Evolutionary conservation across 2,329 filamentous ascomycete species (phyloP).

Genomic region (Triangularia verruculosa): DNA sequence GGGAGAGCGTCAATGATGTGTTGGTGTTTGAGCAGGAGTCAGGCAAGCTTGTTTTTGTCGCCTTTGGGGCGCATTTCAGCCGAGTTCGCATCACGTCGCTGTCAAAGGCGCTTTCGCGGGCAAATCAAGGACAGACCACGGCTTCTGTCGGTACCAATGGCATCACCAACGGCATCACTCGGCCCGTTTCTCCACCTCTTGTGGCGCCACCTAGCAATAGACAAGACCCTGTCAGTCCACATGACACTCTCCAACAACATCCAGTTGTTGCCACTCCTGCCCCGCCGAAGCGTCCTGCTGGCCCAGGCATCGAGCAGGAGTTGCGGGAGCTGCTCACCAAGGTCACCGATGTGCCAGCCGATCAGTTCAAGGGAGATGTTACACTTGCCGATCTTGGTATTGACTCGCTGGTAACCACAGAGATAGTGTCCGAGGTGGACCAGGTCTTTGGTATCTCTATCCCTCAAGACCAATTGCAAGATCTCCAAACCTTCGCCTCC

Average conservation of each 20-base stretch:
- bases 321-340: constrained; percentile 27
- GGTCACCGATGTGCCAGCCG: constrained; percentile 36
- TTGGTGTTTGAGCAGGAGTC: not conserved
- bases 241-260: not conserved
- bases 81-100: not conserved
- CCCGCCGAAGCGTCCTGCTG: not conserved
- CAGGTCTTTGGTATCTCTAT: constrained; percentile 30
- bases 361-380: constrained; percentile 37
- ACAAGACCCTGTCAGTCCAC: not conserved
- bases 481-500: not conserved
- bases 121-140: not conserved
- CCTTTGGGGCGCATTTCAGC: not conserved
- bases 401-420: constrained; percentile 50
- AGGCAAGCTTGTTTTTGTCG: not conserved
- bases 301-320: constrained; percentile 5
- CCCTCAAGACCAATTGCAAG: constrained; percentile 22
- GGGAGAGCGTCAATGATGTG: not conserved
- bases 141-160: not conserved
- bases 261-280: not conserved
- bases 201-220: not conserved
- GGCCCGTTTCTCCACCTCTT: not conserved
- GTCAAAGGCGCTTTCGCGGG: not conserved
- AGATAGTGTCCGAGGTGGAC: constrained; percentile 43
- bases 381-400: constrained; percentile 45
- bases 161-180: not conserved